Conservation (phyloP, 345 rosid genomes). For the Punica granatum region DNA sequence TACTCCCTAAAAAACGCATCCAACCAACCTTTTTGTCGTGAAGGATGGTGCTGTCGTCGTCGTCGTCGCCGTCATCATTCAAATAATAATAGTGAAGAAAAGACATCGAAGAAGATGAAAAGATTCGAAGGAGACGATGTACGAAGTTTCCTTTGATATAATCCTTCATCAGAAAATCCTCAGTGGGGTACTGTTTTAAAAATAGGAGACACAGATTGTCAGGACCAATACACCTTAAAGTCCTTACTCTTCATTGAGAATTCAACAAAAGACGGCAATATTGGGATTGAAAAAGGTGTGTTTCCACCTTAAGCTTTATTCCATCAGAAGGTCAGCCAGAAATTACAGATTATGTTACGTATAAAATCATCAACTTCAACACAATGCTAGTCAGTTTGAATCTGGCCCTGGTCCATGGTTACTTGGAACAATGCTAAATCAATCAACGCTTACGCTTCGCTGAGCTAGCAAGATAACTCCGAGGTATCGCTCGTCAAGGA, state of each 20-base stretch:
- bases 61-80: neutral
- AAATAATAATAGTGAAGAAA: neutral
- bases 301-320: too few relatives aligned
- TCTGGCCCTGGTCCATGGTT: too few relatives aligned
- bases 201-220: neutral
- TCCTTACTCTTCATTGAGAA: neutral
- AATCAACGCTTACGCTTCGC: too few relatives aligned
- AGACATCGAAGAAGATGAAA: neutral
- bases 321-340: too few relatives aligned
- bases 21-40: constrained; percentile 17
- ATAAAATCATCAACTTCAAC: too few relatives aligned
- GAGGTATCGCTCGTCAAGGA: too few relatives aligned
- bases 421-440: too few relatives aligned
- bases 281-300: too few relatives aligned
- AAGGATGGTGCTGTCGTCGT: neutral
- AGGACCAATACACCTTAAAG: neutral
- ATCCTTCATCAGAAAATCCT: neutral
- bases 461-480: too few relatives aligned
- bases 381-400: too few relatives aligned
- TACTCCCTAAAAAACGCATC: constrained; percentile 53
- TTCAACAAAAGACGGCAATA: too few relatives aligned
- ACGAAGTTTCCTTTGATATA: neutral
- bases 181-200: neutral
- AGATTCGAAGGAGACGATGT: neutral
- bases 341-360: too few relatives aligned